Evolutionary conservation across 768 basidiomycete genomes (phyloP), one percentile per base, ranked within the genome.

Genomic region (Cystoderma amianthinum): DNA sequence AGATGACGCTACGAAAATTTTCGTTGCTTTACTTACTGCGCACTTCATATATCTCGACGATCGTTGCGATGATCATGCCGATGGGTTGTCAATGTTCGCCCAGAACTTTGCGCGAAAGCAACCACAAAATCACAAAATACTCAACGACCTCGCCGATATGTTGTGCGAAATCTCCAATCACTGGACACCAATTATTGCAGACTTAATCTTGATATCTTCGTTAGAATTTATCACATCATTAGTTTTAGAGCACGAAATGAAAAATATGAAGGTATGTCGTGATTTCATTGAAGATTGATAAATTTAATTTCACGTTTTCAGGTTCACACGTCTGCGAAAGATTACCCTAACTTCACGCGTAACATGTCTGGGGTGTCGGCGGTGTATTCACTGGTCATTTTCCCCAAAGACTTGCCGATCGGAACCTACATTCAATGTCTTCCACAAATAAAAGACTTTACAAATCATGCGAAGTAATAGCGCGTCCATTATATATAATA

Each of bases 31-130:
- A 16, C 63, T 54, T 44, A 68, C 67, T 2, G 53, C 61, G 0
- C 57, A 57, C 34, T 36, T 50, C 15, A 57, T 59, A 42, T 59
- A 47, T 32, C 42, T 61, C 28, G 69, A 71, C 47, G 67, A 71
- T 44, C 39, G 39, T 3, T 38, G 54, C 10, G 43, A 45, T 1
- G 45, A 46, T n/a, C n/a, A n/a, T n/a, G n/a, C n/a, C n/a, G n/a
- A n/a, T 7, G 48, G 53, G 9, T 40, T 65, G 13, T 52, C 53
- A 9, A 37, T 44, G 13, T 69, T n/a, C n/a, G 68, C 51, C 57
- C 55, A n/a, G 46, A 56, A 16, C 22, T 39, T 0, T 59, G 68
- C 37, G 21, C 53, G 4, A n/a, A 21, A 4, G 48, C 37, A 2
- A 44, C 58, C 9, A 39, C 67, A 21, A 56, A 59, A 15, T n/a